phyloP scores from a whole-genome alignment of 148 eudicot genomes.

The Camellia granthamiana region DNA sequence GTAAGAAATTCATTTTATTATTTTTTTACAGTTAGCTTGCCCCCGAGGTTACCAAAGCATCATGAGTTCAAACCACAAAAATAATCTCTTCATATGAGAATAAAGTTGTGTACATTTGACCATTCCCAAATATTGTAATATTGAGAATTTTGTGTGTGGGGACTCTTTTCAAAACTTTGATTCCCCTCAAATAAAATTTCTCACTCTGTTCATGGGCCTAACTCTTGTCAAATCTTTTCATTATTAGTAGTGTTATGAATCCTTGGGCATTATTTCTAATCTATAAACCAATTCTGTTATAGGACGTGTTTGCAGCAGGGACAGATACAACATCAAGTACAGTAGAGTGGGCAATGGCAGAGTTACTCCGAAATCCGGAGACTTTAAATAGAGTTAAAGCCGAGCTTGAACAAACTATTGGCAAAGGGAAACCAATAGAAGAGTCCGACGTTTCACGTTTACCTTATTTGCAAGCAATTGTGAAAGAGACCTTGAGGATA shows the following conservation, averaged over 20 bases:
- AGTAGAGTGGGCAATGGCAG: slow-evolving; percentile 19
- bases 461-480: slow-evolving; percentile 4
- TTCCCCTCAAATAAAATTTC: too few relatives aligned
- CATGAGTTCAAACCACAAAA: too few relatives aligned
- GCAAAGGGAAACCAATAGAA: slow-evolving; percentile 12
- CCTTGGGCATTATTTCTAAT: not conserved
- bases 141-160: too few relatives aligned
- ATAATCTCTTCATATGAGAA: too few relatives aligned
- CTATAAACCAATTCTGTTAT: not conserved
- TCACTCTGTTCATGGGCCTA: too few relatives aligned
- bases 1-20: too few relatives aligned
- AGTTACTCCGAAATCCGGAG: slow-evolving; percentile 13
- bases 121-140: too few relatives aligned
- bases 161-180: too few relatives aligned
- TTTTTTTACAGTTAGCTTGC: too few relatives aligned
- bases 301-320: slow-evolving; percentile 13
- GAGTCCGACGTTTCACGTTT: slow-evolving; percentile 8
- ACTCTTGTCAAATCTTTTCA: too few relatives aligned
- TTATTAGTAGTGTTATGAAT: not conserved
- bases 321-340: slow-evolving; percentile 15
- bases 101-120: too few relatives aligned
- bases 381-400: slow-evolving; percentile 5
- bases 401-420: slow-evolving; percentile 10
- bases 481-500: slow-evolving; percentile 10
- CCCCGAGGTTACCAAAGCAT: too few relatives aligned